Base-by-base conservation (phyloP, 768 basidiomycete species). In the Amanita pallidorosea region DNA sequence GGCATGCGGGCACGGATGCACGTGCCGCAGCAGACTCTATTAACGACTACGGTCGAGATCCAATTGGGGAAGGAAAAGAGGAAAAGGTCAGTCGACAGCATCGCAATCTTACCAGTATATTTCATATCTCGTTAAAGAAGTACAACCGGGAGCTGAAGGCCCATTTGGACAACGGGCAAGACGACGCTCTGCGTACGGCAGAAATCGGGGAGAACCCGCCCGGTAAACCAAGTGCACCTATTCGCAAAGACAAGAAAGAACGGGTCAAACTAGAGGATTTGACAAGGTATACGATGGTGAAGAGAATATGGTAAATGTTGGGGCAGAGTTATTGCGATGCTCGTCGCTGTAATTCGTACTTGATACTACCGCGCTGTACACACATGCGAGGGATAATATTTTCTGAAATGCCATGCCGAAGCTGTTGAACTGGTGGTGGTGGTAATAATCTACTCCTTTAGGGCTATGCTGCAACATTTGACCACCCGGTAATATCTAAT, bases 251-350 rank as follows among this genome's bases (percentile, higher is more conserved):
- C n/a, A 46, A 18, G 43, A 51, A 33, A 35, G 50, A 51, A 34
- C 71, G 81, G 42, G 74, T 88, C 51, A 79, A 80, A 53, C 65
- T 97, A 45, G 92, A 96, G 63, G 90, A 95, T 60, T 75, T 97
- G 45, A 95, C 90, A 31, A 67, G 93, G 50, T 97, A 88, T 71
- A 95, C 92, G 17, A 97, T 97, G 93, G 86, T 95, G 42, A 95
- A 95, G 62, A 74, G 89, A 47, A 94, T 95, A 41, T 94, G 75
- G 75, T 79, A 36, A 23, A 7, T 27, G 13, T 27, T 11, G 3
- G 33, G 18, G 11, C 25, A 3, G 15, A 17, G 15, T n/a, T n/a
- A n/a, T 45, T 6, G 27, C 12, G 29, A 23, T n/a, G n/a, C n/a
- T n/a, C n/a, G n/a, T n/a, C n/a, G n/a, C n/a, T n/a, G n/a, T n/a